Evolutionary conservation across 2,329 filamentous ascomycete genomes (phyloP), one percentile per base, ranked within the genome.

Genomic region (Cytospora piceicola): DNA sequence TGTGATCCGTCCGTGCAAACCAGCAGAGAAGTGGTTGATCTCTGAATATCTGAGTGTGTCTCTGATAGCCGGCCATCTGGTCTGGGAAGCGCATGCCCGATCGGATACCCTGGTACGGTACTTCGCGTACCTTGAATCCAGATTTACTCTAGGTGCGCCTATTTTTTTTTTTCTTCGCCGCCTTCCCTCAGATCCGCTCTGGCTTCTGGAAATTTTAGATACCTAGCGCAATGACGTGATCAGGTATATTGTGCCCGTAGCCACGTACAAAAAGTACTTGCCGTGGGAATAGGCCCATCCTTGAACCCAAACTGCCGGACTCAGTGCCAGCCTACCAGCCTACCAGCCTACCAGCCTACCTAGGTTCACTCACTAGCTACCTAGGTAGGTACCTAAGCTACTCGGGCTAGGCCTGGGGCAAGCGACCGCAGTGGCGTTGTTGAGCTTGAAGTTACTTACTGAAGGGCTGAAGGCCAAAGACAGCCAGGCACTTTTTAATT

Each of bases 221-320:
- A 27, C 46, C 56, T 56, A 65, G 61, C 54, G 58, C 53, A n/a
- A 68, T 68, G 62, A 61, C 67, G 67, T 68, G 67, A 60, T 68
- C 61, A 60, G 56, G 67, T 67, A 68, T 55, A 51, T 34, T 52
- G 53, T 27, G 27, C 60, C 66, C 4, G 39, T 30, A 22, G 27
- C 39, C 52, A 34, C 42, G 27, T 49, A 32, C 54, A 42, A 36
- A 60, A 34, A 53, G 32, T 68, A 68, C 66, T 52, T 58, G n/a
- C 30, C 20, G 52, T 53, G 53, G 60, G 53, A 42, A 20, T 42
- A n/a, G 15, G 5, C 39, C 39, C 15, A 42, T 42, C 39, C 39
- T 42, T 42, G 39, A 42, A n/a, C 8, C 20, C 62, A 49, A 36
- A 64, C 49, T 36, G 36, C 62, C 56, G 56, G 17, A 15, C 51